Base-by-base conservation (phyloP, 495 filamentous ascomycete species). In the Cryomyces antarcticus region DNA sequence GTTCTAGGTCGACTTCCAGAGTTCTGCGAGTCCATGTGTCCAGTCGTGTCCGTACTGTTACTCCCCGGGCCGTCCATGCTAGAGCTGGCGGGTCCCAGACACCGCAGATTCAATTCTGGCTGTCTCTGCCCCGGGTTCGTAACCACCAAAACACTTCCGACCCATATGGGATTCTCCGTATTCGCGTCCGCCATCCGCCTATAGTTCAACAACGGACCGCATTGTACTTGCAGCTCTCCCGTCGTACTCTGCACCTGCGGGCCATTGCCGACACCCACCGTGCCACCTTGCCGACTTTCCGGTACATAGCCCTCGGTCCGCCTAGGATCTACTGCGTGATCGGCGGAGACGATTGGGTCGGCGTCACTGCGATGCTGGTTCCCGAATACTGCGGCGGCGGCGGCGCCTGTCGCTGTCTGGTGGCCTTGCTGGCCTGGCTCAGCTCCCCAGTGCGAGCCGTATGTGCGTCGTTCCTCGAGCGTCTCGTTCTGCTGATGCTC, bases 181-280 rank as follows among this genome's bases (percentile, higher is more conserved):
- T 56, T 52, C 41, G 62, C 64, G 36, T 70, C 69, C 58, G 77
- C 76, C 80, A 86, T 89, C 53, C 77, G 75, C 48, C 77, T 72
- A 57, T 88, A 83, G 59, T 93, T 93, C 51, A 94, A 59, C 44
- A 93, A 59, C 6, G 86, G 86, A 10, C 86, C 86, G 50, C 77
- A 82, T 31, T 80, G 64, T 13, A 93, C 66, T 45, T 86, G 70
- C 42, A 73, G 59, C 39, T 61, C 30, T 3, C 51, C 31, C 0
- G 45, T 27, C 4, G 54, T 57, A 44, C 51, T 54, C 27, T 42
- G 28, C 17, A 53, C 37, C 38, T 56, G 56, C 6, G 55, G 54
- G 3, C 55, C 58, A 13, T 31, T 47, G 29, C 53, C 57, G 24
- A 56, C 46, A 11, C 58, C 55, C 5, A 41, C 28, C 2, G 28